These are phyloP conservation scores for Pezicula radicicola DNA, from an alignment of 2,329 filamentous ascomycete genomes.

Conservation along the genomic window DNA sequence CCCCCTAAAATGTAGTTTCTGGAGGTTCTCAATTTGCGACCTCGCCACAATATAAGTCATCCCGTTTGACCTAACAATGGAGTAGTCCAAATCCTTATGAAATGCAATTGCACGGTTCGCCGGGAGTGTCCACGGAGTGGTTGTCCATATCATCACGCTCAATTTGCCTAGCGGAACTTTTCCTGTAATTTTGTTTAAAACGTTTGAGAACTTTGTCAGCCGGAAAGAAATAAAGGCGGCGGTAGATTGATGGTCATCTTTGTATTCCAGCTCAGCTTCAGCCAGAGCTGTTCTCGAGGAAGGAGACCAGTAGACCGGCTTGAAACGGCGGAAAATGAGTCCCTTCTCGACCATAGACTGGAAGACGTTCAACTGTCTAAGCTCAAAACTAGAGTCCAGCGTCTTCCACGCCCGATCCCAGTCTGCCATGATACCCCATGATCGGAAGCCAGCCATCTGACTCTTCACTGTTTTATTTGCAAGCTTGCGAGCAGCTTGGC, in stretches of 20 bases:
- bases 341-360: conserved; percentile 70
- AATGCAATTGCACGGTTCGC: conserved; percentile 90
- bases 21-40: conserved; percentile 62
- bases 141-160: conserved; percentile 94
- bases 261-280: conserved; percentile 82
- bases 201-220: conserved; percentile 46
- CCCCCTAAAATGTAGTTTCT: conserved; percentile 36
- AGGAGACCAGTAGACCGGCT: conserved; percentile 85
- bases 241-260: conserved; percentile 67
- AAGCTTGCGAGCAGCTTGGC: conserved; percentile 60
- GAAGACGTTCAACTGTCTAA: conserved; percentile 72
- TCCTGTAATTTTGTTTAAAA: conserved; percentile 34
- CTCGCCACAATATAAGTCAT: conserved; percentile 70
- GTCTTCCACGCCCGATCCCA: conserved; percentile 77
- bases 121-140: conserved; percentile 94
- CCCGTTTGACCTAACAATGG: conserved; percentile 54
- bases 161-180: conserved; percentile 44
- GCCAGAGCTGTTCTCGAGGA: conserved; percentile 77
- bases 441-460: conserved; percentile 71
- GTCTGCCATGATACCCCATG: conserved; percentile 76
- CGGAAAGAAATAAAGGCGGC: conserved; percentile 81
- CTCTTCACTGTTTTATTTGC: conserved; percentile 66
- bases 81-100: conserved; percentile 71
- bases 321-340: conserved; percentile 73
- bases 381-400: conserved; percentile 74